Conservation (phyloP, 805 yeast species). For the Metschnikowia proteae region DNA sequence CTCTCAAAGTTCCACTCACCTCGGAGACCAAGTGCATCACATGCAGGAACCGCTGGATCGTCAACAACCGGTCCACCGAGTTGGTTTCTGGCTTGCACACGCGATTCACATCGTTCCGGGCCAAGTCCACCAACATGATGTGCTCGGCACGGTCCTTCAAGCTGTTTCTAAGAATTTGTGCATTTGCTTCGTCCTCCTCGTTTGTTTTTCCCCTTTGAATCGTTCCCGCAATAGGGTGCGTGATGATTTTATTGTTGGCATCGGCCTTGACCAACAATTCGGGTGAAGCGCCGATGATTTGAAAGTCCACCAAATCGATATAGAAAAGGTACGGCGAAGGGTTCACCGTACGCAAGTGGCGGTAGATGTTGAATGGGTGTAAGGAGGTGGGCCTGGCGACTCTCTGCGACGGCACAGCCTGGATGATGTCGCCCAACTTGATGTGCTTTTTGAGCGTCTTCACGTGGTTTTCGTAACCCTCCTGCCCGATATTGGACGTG, state of each 20-base stretch:
- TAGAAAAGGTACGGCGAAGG: constrained; percentile 97
- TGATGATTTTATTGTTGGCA: constrained; percentile 63
- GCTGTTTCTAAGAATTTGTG: constrained; percentile 66
- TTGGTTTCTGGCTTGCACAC: constrained; percentile 87
- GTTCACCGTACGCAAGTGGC: constrained; percentile 91
- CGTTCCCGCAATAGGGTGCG: constrained; percentile 99
- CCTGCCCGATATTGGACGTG: constrained; percentile 87
- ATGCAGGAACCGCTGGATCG: constrained; percentile 91
- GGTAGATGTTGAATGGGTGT: constrained; percentile 94
- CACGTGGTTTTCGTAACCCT: constrained; percentile 88
- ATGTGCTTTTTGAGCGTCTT: constrained; percentile 72
- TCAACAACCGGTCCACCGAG: constrained; percentile 80
- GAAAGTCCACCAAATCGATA: constrained; percentile 87
- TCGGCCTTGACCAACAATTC: constrained; percentile 87
- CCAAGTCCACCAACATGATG: constrained; percentile 96
- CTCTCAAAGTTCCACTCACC: constrained; percentile 85
- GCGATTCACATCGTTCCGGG: constrained; percentile 92
- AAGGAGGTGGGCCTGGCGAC: constrained; percentile 91
- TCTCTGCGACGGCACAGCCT: constrained; percentile 97
- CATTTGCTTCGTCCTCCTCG: constrained; percentile 87
- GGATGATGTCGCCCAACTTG: constrained; percentile 88
- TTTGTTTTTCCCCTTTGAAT: constrained; percentile 83
- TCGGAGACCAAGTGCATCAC: constrained; percentile 96
- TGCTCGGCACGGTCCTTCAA: constrained; percentile 96
- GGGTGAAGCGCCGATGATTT: constrained; percentile 96